These are phyloP conservation scores for Magnolia changhungtana DNA, from an alignment of 164 flowering plant genomes.

Conservation along the genomic window DNA sequence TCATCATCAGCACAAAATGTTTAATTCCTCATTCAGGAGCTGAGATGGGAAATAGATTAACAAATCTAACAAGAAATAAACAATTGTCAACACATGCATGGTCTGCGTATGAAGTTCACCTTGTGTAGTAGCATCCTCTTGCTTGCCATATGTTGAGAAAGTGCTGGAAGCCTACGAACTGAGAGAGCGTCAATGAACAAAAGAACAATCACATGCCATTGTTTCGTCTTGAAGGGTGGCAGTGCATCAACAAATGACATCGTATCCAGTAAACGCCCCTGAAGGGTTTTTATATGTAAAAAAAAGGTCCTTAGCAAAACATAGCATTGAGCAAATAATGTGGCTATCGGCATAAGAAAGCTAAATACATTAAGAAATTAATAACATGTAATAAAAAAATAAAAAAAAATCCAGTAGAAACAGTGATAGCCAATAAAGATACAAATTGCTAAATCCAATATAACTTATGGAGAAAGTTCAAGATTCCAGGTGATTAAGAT, in stretches of 20 bases:
- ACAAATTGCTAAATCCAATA: too few species aligned
- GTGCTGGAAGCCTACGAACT: conserved; percentile 60
- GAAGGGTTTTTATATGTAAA: conserved; percentile 6
- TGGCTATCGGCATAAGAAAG: background rate
- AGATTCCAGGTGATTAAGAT: too few species aligned
- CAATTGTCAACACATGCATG: background rate
- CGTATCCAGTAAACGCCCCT: conserved; percentile 63
- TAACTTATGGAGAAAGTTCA: too few species aligned
- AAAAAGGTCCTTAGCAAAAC: background rate
- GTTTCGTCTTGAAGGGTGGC: conserved; percentile 70
- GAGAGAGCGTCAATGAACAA: conserved; percentile 82
- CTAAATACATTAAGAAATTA: background rate
- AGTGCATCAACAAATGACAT: conserved; percentile 74
- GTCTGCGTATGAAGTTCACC: conserved; percentile 32
- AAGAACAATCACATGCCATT: conserved; percentile 79
- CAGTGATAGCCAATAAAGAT: too few species aligned
- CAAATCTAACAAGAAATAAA: background rate
- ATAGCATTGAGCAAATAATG: background rate
- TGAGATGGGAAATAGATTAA: too few species aligned
- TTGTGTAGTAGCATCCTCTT: conserved; percentile 51
- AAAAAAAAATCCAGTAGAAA: background rate
- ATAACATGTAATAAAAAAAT: too few species aligned
- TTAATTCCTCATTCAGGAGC: too few species aligned
- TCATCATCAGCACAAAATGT: too few species aligned
- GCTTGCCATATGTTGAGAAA: conserved; percentile 46